Base-by-base conservation (phyloP, 331 rosid genomes). In the Quercus tomentella region DNA sequence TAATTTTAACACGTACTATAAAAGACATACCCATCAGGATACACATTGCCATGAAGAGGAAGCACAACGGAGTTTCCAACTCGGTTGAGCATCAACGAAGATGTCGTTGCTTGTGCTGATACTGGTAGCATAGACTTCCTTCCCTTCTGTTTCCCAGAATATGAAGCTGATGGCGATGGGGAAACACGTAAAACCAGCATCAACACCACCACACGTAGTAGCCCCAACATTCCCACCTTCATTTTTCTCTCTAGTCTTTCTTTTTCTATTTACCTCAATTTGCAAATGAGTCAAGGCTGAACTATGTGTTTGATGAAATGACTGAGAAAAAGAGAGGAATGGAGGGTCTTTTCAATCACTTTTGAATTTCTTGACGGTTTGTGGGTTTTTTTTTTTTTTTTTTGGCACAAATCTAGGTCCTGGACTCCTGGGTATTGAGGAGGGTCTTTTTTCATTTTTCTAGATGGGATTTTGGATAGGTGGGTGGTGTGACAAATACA, bases 31-130 rank as follows among this genome's bases (percentile, higher is more conserved):
- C 98, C 98, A 23, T 86, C 78, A 37, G 98, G 98, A 80, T 84
- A 94, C 52, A 94, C 97, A 79, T 94, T 94, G 52, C 97, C 98
- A n/a, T 90, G 91, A 85, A 91, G 79, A 2, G 94, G 94, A 33
- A 94, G 78, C 62, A 92, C 85, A 56, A 94, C 18, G n/a, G 98
- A 91, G 66, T 97, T 88, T 15, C 91, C 86, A 28, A 73, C 70
- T 56, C 88, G 85, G 69, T 76, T 84, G 35, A 88, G 56, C 51
- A 41, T 79, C 52, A 84, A 65, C 15, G 89, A 70, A 0, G 84
- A 77, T 16, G 92, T 26, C 72, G 86, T 31, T 71, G 45, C 45
- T 14, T 49, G 17, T 14, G 54, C 17, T 49, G 54, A 0, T 49
- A 49, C 17, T 55, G 86, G 75, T 33, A 30, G 73, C 56, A 75